Evolutionary conservation across 2,329 filamentous ascomycete species (phyloP), one percentile per base, ranked within the genome.

Genomic region (Ophiostoma piceae): DNA sequence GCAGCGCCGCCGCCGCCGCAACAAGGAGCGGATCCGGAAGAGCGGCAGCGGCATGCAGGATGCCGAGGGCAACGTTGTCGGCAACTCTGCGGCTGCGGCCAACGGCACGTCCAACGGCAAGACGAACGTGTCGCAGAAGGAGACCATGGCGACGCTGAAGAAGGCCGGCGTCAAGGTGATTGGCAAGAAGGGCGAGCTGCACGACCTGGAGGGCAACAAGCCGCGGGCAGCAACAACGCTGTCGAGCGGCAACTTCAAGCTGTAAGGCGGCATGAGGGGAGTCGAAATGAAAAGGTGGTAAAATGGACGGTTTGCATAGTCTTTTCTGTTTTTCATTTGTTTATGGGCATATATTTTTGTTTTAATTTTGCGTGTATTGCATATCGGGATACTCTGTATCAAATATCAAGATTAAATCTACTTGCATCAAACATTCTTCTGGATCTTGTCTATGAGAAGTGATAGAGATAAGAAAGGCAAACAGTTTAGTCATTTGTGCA

Each of bases 121-220:
- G 35, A 90, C 88, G 37, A 54, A 57, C 3, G 68, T 65, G 1
- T 62, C 41, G 29, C 84, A 82, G 73, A 80, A 80, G 72, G 69
- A 71, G 19, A 83, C 81, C 29, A 75, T 84, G 67, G 80, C 78
- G 6, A 80, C 83, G 67, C 78, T 82, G 67, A 81, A 79, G 75
- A 79, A 90, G 84, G 93, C 92, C 68, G 92, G 92, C 71, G 94
- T 97, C 75, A 94, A 91, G 84, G 87, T 98, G 71, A 95, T 97
- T 80, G 94, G 93, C 73, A 91, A 90, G 80, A 94, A 92, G 83
- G 94, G 94, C 68, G 90, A 94, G 79, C 82, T 97, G 69, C 89
- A 90, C 22, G 90, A 96, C 80, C 85, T 97, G 43, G 88, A 95
- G 74, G 94, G 94, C 39, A 92, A 90, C 76, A 90, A 91, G 81